phyloP scores from a whole-genome alignment of 257 asterid species.

The Solanum lycopersicoides region DNA sequence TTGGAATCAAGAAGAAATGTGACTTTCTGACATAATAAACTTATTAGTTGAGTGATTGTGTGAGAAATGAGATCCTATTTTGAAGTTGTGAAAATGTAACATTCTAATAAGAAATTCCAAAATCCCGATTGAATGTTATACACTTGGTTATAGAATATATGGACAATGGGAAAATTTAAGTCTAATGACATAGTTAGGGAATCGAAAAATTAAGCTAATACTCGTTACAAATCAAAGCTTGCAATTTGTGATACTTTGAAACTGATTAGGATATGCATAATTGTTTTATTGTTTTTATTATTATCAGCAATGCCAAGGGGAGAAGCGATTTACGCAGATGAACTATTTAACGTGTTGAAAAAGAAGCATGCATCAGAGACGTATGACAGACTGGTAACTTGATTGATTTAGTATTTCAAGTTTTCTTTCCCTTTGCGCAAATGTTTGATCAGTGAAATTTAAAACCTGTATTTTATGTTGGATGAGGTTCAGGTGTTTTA shows the following conservation, averaged over 20 bases:
- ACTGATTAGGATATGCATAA: not conserved
- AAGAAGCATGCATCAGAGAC: conserved; percentile 78
- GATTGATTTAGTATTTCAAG: not conserved
- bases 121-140: no score
- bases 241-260: not conserved
- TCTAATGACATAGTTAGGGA: no score
- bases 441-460: not conserved
- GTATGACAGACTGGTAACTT: conserved; percentile 68
- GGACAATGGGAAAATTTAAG: no score
- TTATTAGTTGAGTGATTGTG: no score
- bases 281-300: not conserved
- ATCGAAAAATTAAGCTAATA: no score
- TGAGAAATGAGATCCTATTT: no score
- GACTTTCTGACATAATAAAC: no score
- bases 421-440: not conserved
- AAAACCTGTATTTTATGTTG: not conserved
- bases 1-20: no score
- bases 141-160: no score
- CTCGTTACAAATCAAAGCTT: not conserved
- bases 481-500: conserved; percentile 51
- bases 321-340: conserved; percentile 60
- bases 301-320: conserved; percentile 65
- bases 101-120: no score
- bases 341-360: conserved; percentile 44
- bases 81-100: no score